Evolutionary conservation across 2,329 filamentous ascomycete genomes (phyloP), one percentile per base, ranked within the genome.

Genomic region (Aureobasidium sp.): DNA sequence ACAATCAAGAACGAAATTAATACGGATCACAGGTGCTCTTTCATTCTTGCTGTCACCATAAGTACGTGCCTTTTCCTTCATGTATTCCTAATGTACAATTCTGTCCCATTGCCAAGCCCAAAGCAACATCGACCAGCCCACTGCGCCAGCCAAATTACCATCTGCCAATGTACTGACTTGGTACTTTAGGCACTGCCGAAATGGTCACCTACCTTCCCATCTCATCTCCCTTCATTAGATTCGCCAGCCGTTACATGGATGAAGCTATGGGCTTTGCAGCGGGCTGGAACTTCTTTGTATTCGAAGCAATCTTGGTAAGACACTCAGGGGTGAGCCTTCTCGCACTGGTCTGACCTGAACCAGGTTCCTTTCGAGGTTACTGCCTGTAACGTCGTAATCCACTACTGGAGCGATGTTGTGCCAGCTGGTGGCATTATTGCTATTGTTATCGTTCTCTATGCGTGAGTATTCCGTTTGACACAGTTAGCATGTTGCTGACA

Each of bases 131-230:
- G 8, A 37, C 15, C 16, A 34, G 29, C 11, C 41, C 53, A 52
- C 39, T n/a, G 36, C 53, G 52, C 37, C 25, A 44, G 34, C 55
- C 42, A 36, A 41, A 62, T 15, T 25, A 52, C 34, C 42, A 3
- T 15, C 45, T 48, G 16, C n/a, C 25, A 39, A 15, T 13, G 9
- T 42, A 44, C 59, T 62, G 53, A 62, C 48, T 21, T 16, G n/a
- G 7, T 8, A 30, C 48, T 25, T 15, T 65, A 75, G 73, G 76
- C 69, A 83, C 89, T 76, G 86, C 86, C 13, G 88, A 91, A 71
- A 90, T 91, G 87, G 87, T 89, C 8, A 88, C 86, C 0, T 90
- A 88, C 65, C 76, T 90, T 2, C 88, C 89, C 8, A 88, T 91
- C 59, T 89, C 87, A 0, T 90, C 87, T 44, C 87, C 88, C 0